A percentile compares a stretch with the other conserved stretches of the same genome.
These are phyloP conservation scores for Leccinum huronense DNA, from an alignment of 1,284 basidiomycete genomes.

Conservation along the genomic window DNA sequence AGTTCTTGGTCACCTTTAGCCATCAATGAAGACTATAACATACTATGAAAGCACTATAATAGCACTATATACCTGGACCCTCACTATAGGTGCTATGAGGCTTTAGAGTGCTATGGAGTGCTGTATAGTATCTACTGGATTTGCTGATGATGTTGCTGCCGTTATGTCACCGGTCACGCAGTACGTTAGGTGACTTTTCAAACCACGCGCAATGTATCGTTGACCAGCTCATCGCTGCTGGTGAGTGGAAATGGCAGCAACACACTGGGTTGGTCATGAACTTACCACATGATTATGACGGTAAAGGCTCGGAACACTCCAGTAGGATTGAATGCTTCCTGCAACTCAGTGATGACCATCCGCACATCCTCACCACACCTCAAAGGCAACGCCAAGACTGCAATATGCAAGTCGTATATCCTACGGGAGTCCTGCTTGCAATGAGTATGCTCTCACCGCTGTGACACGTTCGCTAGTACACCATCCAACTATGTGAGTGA, in stretches of 20 bases:
- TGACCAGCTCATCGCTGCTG: conserved; percentile 98
- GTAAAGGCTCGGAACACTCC: conserved; percentile 98
- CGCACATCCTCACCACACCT: conserved; percentile 83
- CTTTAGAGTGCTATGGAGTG: too few relatives aligned
- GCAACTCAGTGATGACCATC: conserved; percentile 97
- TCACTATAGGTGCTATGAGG: too few relatives aligned
- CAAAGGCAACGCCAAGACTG: conserved; percentile 98
- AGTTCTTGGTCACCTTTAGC: too few relatives aligned
- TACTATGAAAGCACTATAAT: too few relatives aligned
- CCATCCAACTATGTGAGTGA: conserved; percentile 80
- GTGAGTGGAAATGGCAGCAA: conserved; percentile 98
- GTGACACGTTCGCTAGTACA: conserved; percentile 49
- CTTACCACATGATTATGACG: conserved; percentile 97
- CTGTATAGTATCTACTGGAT: too few relatives aligned
- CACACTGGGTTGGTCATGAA: conserved; percentile 90
- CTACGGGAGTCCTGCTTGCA: conserved; percentile 59
- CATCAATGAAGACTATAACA: too few relatives aligned
- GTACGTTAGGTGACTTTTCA: conserved; percentile 98
- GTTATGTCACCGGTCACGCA: too few relatives aligned
- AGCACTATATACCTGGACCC: too few relatives aligned
- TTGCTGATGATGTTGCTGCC: too few relatives aligned
- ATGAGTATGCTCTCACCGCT: background rate
- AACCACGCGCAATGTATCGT: conserved; percentile 98
- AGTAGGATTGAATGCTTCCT: conserved; percentile 96
- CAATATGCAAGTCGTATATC: conserved; percentile 99